phyloP scores from a whole-genome alignment of 2,329 filamentous ascomycete genomes.

The Clarireedia paspali region DNA sequence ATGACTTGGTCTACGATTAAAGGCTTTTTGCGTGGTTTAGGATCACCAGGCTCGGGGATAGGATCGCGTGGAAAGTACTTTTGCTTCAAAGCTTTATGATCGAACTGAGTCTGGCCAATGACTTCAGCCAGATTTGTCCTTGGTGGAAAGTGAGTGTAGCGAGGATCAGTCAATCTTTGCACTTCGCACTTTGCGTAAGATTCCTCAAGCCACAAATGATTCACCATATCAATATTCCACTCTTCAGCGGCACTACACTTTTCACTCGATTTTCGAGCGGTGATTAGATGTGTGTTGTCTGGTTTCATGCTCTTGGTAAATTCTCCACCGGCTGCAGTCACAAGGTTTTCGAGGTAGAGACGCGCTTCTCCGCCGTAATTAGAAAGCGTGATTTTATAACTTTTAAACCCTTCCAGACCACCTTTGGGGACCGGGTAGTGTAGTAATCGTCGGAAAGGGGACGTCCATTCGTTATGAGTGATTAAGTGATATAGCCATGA shows the following conservation, averaged over 20 bases:
- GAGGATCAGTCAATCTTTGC: conserved; percentile 61
- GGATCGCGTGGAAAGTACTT: conserved; percentile 51
- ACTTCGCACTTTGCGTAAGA: conserved; percentile 85
- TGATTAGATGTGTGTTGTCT: conserved; percentile 93
- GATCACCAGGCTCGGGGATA: conserved; percentile 36
- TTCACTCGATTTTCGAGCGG: conserved; percentile 80
- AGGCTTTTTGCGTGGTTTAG: conserved; percentile 38
- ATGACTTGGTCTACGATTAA: conserved; percentile 36
- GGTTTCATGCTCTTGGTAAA: conserved; percentile 94
- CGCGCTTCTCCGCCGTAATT: conserved; percentile 95
- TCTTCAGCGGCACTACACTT: conserved; percentile 89
- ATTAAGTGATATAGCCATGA: conserved; percentile 93
- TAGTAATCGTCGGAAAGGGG: conserved; percentile 70
- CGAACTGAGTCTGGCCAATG: conserved; percentile 79
- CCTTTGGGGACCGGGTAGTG: conserved; percentile 80
- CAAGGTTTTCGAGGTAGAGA: conserved; percentile 86
- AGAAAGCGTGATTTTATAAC: conserved; percentile 76
- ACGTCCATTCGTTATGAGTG: conserved; percentile 81
- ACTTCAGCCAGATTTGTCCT: conserved; percentile 90
- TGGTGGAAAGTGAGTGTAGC: conserved; percentile 79
- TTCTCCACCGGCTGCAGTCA: conserved; percentile 73
- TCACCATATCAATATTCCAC: conserved; percentile 85
- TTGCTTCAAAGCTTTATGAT: conserved; percentile 51
- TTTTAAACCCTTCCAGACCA: conserved; percentile 72
- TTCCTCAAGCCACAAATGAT: conserved; percentile 96